A percentile compares a stretch with the other conserved stretches of the same genome.
phyloP scores from a whole-genome alignment of 2,329 filamentous ascomycete species.

The Tolypocladium guangdongense region DNA sequence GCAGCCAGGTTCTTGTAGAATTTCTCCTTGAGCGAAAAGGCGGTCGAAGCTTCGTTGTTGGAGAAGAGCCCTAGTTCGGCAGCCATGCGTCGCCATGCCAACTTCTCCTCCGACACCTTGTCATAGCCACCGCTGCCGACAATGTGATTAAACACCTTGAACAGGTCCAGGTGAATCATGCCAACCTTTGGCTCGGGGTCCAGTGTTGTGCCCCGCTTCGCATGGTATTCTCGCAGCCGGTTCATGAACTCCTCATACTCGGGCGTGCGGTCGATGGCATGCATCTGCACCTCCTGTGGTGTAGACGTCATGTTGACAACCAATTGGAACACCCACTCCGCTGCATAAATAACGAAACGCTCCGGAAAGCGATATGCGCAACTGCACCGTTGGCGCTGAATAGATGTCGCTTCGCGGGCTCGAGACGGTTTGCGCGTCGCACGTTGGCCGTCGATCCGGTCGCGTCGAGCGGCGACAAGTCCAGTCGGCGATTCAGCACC shows the following conservation, averaged over 20 bases:
- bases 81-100: constrained; percentile 74
- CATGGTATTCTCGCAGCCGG: constrained; percentile 62
- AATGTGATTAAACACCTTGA: constrained; percentile 69
- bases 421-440: constrained; percentile 1
- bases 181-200: constrained; percentile 77
- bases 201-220: constrained; percentile 66
- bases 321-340: background rate
- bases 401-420: background rate
- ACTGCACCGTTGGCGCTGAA: background rate
- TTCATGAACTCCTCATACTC: constrained; percentile 74
- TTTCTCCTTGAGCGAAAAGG: constrained; percentile 74
- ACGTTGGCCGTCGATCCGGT: background rate
- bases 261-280: constrained; percentile 45
- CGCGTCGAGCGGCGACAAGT: background rate
- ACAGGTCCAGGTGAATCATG: constrained; percentile 62
- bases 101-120: constrained; percentile 69
- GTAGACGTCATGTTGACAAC: constrained; percentile 10
- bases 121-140: constrained; percentile 75
- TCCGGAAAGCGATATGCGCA: background rate
- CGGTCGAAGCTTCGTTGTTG: constrained; percentile 68
- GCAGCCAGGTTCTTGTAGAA: constrained; percentile 87
- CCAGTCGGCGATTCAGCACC: background rate
- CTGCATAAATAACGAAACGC: background rate
- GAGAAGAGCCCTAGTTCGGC: constrained; percentile 65
- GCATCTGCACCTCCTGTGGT: constrained; percentile 25